Evolutionary conservation across 192 early-diverging fungal species (phyloP), one percentile per base, ranked within the genome.

Genomic region (Coemansia sp.): DNA sequence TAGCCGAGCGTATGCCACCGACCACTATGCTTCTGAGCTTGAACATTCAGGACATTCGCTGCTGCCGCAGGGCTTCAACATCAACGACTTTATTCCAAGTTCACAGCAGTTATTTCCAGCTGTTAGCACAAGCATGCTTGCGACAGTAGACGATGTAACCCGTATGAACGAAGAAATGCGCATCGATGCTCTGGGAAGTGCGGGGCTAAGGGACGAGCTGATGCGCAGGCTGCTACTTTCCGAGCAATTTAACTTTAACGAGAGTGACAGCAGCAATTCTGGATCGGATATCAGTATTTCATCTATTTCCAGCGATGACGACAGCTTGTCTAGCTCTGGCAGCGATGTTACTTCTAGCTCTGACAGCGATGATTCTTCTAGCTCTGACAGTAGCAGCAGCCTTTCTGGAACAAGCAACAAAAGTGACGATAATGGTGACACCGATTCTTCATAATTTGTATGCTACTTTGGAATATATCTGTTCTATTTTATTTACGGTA

Each of bases 1-100:
- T 25, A 54, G 64, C 2, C 22, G 57, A 35, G 51, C 63, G 6
- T 79, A 79, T 39, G 32, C 64, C 3, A 25, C 11, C 0, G 76
- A 79, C 60, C 76, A 71, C 3, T 79, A 79, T 35, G 14, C 27
- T 3, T 32, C 66, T 17, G 71, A 60, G 10, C 64, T 79, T 24
- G 41, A 58, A 24, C 41, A 48, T 12, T 52, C 72, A 6, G 61
- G 66, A 4, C 49, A 59, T 24, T 60, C 60, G 15, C 45, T 29
- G 11, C 56, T 63, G 39, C 61, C 72, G 4, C 4, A 39, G 1
- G 8, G 48, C 11, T 54, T 68, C 32, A 51, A 68, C 58, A 19
- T 22, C 11, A 17, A 10, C 10, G 50, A 47, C 57, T 19, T 56
- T 17, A n/a, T 32, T 1, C 58, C 55, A 19, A n/a, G 21, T 7